Evolutionary conservation across 176 grass and related monocot genomes (phyloP).

Genomic region (Eragrostis nindensis): DNA sequence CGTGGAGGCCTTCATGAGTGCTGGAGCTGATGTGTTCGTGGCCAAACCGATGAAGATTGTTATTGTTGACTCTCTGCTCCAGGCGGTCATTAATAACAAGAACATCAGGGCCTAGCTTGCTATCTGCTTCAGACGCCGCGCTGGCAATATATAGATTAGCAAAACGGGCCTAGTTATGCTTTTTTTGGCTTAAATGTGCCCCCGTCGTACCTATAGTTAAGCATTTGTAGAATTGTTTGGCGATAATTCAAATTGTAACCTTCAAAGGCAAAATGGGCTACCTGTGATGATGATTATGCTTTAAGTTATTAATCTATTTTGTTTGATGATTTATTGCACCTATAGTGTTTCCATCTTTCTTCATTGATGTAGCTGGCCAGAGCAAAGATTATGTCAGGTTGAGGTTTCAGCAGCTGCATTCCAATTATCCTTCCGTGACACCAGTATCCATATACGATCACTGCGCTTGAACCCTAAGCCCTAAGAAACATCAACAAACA

Average conservation of each 20-base stretch:
- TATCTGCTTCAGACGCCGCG: neutral
- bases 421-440: too few species aligned
- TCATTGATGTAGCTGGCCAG: too few species aligned
- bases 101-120: constrained; percentile 3
- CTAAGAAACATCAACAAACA: too few species aligned
- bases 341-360: too few species aligned
- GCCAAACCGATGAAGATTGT: constrained; percentile 14
- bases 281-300: neutral
- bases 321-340: neutral
- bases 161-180: neutral
- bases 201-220: neutral
- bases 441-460: too few species aligned
- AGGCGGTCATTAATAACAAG: constrained; percentile 23
- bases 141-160: neutral
- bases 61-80: neutral
- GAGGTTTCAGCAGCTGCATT: too few species aligned
- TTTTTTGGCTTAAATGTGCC: neutral
- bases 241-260: neutral
- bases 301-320: neutral
- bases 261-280: neutral
- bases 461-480: too few species aligned
- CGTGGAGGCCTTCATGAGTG: constrained; percentile 11
- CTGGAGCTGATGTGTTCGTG: constrained; percentile 26
- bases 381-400: too few species aligned
- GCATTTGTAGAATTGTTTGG: neutral